Evolutionary conservation across 192 early-diverging fungal species (phyloP).

Genomic region (Entomortierella parvispora): DNA sequence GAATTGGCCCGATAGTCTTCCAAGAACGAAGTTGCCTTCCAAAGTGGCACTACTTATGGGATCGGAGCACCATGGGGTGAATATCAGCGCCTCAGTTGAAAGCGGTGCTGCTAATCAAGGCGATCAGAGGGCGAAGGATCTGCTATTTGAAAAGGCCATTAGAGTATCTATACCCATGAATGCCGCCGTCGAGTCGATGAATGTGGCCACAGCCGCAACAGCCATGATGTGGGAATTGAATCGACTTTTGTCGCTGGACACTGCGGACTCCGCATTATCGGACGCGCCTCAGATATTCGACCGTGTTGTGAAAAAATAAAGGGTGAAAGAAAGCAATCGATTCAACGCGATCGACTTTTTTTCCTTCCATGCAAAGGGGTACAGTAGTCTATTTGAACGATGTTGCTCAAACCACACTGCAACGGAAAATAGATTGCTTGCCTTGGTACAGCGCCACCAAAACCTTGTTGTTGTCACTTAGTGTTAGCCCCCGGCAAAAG

Average conservation of each 20-base stretch:
- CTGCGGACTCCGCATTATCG: neutral
- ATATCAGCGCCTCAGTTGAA: neutral
- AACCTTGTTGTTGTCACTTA: too few species aligned
- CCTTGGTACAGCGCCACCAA: too few species aligned
- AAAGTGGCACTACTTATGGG: conserved; percentile 54
- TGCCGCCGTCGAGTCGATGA: conserved; percentile 55
- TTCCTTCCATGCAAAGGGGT: too few species aligned
- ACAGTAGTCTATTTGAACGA: too few species aligned
- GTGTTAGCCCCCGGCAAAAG: too few species aligned
- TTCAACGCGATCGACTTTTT: too few species aligned
- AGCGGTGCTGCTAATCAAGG: neutral
- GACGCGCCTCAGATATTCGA: conserved; percentile 5
- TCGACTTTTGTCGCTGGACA: neutral
- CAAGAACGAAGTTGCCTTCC: conserved; percentile 26
- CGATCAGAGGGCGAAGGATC: conserved; percentile 21
- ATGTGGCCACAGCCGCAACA: conserved; percentile 54
- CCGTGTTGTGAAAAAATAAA: conserved; percentile 33
- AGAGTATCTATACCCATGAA: conserved; percentile 61
- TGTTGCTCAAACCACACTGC: too few species aligned
- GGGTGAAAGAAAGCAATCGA: conserved; percentile 65
- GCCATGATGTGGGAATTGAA: conserved; percentile 62
- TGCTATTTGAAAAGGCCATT: conserved; percentile 30
- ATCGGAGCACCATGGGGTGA: conserved; percentile 58
- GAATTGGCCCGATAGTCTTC: conserved; percentile 37
- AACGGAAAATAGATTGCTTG: too few species aligned